Evolutionary conservation across 768 basidiomycete species (phyloP), one percentile per base, ranked within the genome.

Genomic region (Wakefieldia striispora): DNA sequence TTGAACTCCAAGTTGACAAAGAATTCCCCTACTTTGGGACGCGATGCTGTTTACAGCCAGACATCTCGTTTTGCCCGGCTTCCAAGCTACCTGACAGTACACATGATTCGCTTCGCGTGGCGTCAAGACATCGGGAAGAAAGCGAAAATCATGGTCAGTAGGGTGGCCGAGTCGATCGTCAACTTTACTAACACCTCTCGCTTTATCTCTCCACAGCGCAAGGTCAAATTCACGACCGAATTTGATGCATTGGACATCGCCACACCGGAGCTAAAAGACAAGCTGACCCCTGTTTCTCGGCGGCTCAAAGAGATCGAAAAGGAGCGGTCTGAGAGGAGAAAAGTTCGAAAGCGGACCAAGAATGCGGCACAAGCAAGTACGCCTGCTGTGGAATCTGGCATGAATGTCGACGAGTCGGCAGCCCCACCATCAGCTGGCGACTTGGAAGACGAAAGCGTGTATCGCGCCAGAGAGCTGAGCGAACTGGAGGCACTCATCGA

Each of bases 21-120:
- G 72, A 76, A 75, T 34, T 94, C 91, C 1, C 81, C 89, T 0
- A 76, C 82, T 4, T 75, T 99, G 2, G 86, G 82, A 1, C 83
- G 94, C 12, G 79, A 89, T 36, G 95, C 95, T 0, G 67, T 78
- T 0, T 98, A 98, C 73, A 83, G 75, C 19, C 85, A 91, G 61
- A 83, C 80, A 33, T 86, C 89, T 4, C 84, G 93, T 9, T 62
- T 99, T 43, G 82, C 90, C 11, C 81, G 95, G 19, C 73, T 98
- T 12, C 97, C 97, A 0, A 68, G 81, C 5, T 95, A 90, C 61
- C 78, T 97, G 19, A 84, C 86, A 6, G 82, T 98, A 4, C 93
- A 98, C 60, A 91, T 97, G 88, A 94, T 95, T 12, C 88, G 97
- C 40, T 99, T 98, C 67, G 87, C 85, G 47, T 99, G 97, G 97